Evolutionary conservation across 2,329 filamentous ascomycete species (phyloP).

Genomic region (Aureobasidium musti): DNA sequence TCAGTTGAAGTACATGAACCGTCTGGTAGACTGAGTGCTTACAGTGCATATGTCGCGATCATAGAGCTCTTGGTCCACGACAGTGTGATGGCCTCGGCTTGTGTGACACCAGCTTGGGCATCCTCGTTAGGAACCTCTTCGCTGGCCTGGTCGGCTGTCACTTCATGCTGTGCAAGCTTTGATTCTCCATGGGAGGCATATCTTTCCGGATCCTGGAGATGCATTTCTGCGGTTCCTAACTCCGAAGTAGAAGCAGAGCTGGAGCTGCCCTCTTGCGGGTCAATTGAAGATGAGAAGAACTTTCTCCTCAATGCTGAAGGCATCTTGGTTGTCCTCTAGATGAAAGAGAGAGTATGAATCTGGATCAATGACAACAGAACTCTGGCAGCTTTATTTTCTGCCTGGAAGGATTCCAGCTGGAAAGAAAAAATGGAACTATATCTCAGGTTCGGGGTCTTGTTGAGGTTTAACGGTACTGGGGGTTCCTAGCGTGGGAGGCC

Average conservation of each 20-base stretch:
- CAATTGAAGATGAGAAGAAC: slow-evolving; percentile 5
- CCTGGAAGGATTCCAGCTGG: slow-evolving; percentile 6
- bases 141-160: slow-evolving; percentile 22
- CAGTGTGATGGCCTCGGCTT: slow-evolving; percentile 44
- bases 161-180: slow-evolving; percentile 8
- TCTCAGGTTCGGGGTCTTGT: background rate
- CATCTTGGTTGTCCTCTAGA: slow-evolving; percentile 19
- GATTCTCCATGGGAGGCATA: slow-evolving; percentile 1
- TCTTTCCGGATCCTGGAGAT: slow-evolving; percentile 14
- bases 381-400: slow-evolving; percentile 13
- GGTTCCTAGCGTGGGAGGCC: slow-evolving; percentile 11
- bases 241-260: slow-evolving; percentile 16
- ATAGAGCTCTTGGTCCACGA: slow-evolving; percentile 43
- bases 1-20: background rate
- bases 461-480: slow-evolving; percentile 25
- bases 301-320: slow-evolving; percentile 26
- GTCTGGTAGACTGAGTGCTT: slow-evolving; percentile 26
- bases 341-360: background rate
- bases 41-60: slow-evolving; percentile 41
- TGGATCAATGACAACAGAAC: background rate
- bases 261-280: slow-evolving; percentile 11
- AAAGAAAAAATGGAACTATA: slow-evolving; percentile 23
- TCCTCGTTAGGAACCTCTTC: slow-evolving; percentile 35
- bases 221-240: slow-evolving; percentile 9
- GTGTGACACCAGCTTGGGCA: slow-evolving; percentile 42